phyloP scores from a whole-genome alignment of 805 yeast genomes.

The Peterozyma toletana region DNA sequence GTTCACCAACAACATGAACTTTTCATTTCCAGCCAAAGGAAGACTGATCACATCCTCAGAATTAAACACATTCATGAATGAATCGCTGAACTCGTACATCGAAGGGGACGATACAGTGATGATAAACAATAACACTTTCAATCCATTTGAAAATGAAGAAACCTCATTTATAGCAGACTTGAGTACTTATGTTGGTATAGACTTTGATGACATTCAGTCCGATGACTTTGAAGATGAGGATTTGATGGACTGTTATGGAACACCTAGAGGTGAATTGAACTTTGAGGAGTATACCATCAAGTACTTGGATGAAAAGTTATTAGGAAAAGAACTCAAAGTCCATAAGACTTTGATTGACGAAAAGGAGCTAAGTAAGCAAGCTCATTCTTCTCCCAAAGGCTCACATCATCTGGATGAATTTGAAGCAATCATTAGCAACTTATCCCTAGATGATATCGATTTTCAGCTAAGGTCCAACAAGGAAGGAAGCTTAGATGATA shows the following conservation, averaged over 20 bases:
- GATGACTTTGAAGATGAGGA: constrained; percentile 3
- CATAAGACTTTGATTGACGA: constrained; percentile 8
- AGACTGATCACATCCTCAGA: too few species aligned
- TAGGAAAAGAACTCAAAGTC: background rate
- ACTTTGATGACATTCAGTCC: constrained; percentile 2
- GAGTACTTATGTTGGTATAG: constrained; percentile 1
- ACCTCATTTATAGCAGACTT: background rate
- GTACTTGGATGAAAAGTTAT: constrained; percentile 2
- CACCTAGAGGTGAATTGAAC: constrained; percentile 2
- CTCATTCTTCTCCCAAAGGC: constrained; percentile 7
- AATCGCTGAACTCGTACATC: too few species aligned
- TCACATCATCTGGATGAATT: constrained; percentile 20
- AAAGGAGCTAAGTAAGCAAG: constrained; percentile 3
- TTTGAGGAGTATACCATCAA: constrained; percentile 8
- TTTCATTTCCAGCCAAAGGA: too few species aligned
- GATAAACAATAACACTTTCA: too few species aligned
- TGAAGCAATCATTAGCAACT: constrained; percentile 23
- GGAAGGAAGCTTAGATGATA: constrained; percentile 9
- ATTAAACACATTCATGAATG: too few species aligned
- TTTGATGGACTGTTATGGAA: background rate
- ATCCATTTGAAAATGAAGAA: too few species aligned
- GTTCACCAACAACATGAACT: too few species aligned
- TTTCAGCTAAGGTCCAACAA: constrained; percentile 22
- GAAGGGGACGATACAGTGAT: too few species aligned
- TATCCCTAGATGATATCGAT: constrained; percentile 26